Percentiles rank a stretch among this genome's conserved stretches.
Evolutionary conservation across 164 flowering plant species (phyloP).

Genomic region (Macadamia tetraphylla): DNA sequence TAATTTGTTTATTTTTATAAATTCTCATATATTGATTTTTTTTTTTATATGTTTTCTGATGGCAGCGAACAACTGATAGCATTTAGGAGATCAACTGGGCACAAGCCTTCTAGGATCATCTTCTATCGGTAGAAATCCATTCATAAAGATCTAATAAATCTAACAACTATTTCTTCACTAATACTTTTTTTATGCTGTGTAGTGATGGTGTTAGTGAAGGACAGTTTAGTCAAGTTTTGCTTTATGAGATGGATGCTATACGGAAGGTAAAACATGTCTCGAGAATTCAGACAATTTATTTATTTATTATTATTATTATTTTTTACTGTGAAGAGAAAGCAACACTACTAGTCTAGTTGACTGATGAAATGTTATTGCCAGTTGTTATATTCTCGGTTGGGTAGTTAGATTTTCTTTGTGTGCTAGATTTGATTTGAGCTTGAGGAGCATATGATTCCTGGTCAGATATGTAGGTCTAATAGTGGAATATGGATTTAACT

Average conservation of each 20-base stretch:
- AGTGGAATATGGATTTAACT: too few relatives aligned
- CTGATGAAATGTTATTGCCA: too few relatives aligned
- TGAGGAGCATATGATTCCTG: too few relatives aligned
- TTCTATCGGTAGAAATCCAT: slow-evolving; percentile 53
- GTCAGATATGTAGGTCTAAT: too few relatives aligned
- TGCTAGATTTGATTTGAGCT: too few relatives aligned
- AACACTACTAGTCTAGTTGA: too few relatives aligned
- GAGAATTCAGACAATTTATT: too few relatives aligned
- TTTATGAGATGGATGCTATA: slow-evolving; percentile 29
- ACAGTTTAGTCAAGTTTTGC: slow-evolving; percentile 42
- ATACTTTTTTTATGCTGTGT: slow-evolving; percentile 6
- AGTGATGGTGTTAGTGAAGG: slow-evolving; percentile 97
- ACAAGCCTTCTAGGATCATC: slow-evolving; percentile 65
- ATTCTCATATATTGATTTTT: neutral
- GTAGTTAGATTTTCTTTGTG: too few relatives aligned
- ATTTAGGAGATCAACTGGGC: slow-evolving; percentile 38
- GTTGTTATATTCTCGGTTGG: too few relatives aligned
- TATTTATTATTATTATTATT: too few relatives aligned
- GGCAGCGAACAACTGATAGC: slow-evolving; percentile 61
- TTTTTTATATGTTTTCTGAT: slow-evolving; percentile 1
- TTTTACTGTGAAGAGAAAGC: too few relatives aligned
- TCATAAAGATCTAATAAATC: neutral
- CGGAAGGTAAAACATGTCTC: slow-evolving; percentile 11
- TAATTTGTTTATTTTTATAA: neutral
- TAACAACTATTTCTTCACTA: neutral